A percentile compares a stretch with the other conserved stretches of the same genome.
These are phyloP conservation scores for Neopestalotiopsis clavispora DNA, from an alignment of 2,329 filamentous ascomycete genomes.

Conservation along the genomic window DNA sequence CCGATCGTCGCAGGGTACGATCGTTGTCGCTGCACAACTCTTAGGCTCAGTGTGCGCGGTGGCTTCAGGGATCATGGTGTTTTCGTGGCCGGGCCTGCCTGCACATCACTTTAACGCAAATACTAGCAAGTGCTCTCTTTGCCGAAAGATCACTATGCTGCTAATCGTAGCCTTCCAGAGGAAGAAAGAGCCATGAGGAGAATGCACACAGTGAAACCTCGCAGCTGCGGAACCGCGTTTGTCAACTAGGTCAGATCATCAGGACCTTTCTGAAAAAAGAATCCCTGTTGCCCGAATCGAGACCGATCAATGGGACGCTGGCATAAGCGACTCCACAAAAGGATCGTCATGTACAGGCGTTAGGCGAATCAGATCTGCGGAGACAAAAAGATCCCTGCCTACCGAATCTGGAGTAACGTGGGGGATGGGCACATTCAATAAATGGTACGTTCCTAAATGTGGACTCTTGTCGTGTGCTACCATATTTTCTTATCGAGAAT, in stretches of 20 bases:
- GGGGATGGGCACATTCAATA: background rate
- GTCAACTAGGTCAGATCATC: background rate
- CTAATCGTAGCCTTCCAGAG: background rate
- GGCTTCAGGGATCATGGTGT: background rate
- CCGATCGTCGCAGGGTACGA: background rate
- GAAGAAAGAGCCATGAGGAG: background rate
- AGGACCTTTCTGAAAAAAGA: background rate
- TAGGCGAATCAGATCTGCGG: background rate
- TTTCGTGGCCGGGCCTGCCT: background rate
- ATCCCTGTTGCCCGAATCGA: background rate
- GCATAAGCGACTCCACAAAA: background rate
- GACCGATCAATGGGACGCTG: background rate
- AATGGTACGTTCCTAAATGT: background rate
- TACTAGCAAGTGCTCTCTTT: background rate
- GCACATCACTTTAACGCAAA: background rate
- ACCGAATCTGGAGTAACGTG: background rate
- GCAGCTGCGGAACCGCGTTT: background rate
- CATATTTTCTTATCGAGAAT: background rate
- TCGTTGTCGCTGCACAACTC: too few relatives aligned
- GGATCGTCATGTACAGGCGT: background rate
- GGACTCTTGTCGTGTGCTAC: background rate
- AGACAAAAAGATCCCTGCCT: background rate
- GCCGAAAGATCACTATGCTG: background rate
- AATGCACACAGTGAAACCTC: background rate
- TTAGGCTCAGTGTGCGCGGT: background rate